These are phyloP conservation scores for Pilatotrama ljubarskyi DNA, from an alignment of 768 basidiomycete genomes.

Conservation along the genomic window DNA sequence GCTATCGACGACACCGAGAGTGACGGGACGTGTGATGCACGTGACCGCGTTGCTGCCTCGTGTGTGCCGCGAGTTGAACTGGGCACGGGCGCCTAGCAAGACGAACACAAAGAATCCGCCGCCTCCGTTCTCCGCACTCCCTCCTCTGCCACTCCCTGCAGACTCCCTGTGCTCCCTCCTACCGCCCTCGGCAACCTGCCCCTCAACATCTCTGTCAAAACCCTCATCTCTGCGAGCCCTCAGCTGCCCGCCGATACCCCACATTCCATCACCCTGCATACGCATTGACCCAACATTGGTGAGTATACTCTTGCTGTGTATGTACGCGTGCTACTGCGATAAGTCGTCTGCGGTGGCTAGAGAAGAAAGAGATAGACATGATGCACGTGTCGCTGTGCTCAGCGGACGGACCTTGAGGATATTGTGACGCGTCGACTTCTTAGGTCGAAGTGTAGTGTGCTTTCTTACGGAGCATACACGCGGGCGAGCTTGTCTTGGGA, in stretches of 20 bases:
- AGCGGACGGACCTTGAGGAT: too few species aligned
- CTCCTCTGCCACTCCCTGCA: not conserved
- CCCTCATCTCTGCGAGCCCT: not conserved
- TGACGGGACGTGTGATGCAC: not conserved
- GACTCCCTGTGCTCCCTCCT: not conserved
- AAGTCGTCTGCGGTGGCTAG: not conserved
- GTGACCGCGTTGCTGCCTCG: conserved; percentile 18
- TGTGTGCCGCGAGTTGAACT: conserved; percentile 18
- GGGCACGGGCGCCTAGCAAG: conserved; percentile 7
- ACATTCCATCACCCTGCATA: not conserved
- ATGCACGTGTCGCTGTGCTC: too few species aligned
- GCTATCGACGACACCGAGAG: not conserved
- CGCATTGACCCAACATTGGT: not conserved
- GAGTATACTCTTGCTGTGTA: not conserved
- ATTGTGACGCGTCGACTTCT: not conserved
- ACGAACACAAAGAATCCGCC: conserved; percentile 10
- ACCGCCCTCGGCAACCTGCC: not conserved
- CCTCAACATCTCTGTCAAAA: not conserved
- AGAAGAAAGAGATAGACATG: not conserved
- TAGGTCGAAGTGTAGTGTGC: too few species aligned
- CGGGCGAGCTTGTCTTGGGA: too few species aligned
- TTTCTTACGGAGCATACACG: too few species aligned
- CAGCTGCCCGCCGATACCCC: not conserved
- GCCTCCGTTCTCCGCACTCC: not conserved
- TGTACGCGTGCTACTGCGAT: not conserved